Evolutionary conservation across 179 eudicot genomes (phyloP), one percentile per base, ranked within the genome.

Genomic region (Nepenthes alata): DNA sequence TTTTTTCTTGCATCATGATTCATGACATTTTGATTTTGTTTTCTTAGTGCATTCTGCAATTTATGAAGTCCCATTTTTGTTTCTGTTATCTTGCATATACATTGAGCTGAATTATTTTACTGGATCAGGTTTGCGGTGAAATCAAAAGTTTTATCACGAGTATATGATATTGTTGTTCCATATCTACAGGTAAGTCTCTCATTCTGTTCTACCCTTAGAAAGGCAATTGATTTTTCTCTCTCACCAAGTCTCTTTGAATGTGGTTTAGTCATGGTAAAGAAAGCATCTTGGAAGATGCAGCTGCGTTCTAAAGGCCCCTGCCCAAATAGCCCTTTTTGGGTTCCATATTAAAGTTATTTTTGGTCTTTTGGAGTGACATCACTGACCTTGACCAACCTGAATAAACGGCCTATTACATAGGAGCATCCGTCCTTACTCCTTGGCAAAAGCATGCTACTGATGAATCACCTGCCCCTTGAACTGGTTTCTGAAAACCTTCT

Each of bases 101-200:
- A n/a, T 10, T 49, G 11, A 2, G 3, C 0, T 49, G 4, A 63
- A 55, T n/a, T 55, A 60, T 35, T 57, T 70, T n/a, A 55, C 67
- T 63, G 67, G 54, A 49, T 66, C 83, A 93, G 97, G 84, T 77
- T 87, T 37, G 57, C 84, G 9, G 58, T 37, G 52, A 89, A 78
- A 80, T 87, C 83, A 47, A 74, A 83, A 62, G 64, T 81, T 60
- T 70, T 93, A 65, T 60, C 71, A 63, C 65, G 70, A 59, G 83
- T 79, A 15, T 85, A 78, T 63, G 68, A 79, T 14, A 58, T 48
- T 47, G 67, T 82, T 60, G 67, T 83, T 67, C 95, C 90, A 67
- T 75, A 67, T 58, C 81, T 89, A 63, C 98, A 89, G 94, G 98
- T 93, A 68, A 45, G 63, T 47, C 51, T 57, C 63, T 63, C 52